Evolutionary conservation across 2,329 filamentous ascomycete genomes (phyloP).

Genomic region (Bertia moriformis): DNA sequence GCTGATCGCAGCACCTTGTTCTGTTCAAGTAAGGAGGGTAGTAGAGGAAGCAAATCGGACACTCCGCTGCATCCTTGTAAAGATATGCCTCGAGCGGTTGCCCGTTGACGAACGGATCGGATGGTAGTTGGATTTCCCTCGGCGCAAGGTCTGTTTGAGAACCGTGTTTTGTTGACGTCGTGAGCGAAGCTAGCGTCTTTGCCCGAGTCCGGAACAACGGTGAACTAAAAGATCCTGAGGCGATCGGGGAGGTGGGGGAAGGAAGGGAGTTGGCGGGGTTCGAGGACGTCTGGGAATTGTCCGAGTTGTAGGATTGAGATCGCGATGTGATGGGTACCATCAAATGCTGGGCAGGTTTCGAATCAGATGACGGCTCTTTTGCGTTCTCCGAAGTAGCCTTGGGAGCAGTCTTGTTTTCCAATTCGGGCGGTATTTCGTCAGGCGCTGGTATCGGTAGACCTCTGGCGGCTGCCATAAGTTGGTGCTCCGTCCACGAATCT

Average conservation of each 20-base stretch:
- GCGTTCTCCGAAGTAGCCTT: constrained; percentile 29
- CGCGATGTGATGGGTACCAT: constrained; percentile 68
- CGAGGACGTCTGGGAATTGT: constrained; percentile 43
- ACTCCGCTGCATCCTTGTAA: constrained; percentile 82
- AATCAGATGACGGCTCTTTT: constrained; percentile 37
- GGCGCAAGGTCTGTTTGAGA: constrained; percentile 59
- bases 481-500: constrained; percentile 81
- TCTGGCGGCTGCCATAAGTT: constrained; percentile 80
- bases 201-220: constrained; percentile 67
- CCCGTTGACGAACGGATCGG: constrained; percentile 84
- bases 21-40: constrained; percentile 91
- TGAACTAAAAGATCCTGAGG: constrained; percentile 25
- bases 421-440: constrained; percentile 65
- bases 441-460: constrained; percentile 71
- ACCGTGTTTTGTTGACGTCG: constrained; percentile 58
- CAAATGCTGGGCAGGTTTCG: constrained; percentile 43
- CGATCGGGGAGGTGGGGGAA: constrained; percentile 34
- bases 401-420: constrained; percentile 31
- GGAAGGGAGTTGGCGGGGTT: constrained; percentile 46
- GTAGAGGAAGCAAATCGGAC: constrained; percentile 90
- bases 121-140: constrained; percentile 64
- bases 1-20: constrained; percentile 87
- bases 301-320: constrained; percentile 67
- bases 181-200: constrained; percentile 74
- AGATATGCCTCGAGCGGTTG: constrained; percentile 82